A percentile compares a stretch with the other conserved stretches of the same genome.
Conservation (phyloP, 257 asterid genomes). For the Leonotis leonurus region DNA sequence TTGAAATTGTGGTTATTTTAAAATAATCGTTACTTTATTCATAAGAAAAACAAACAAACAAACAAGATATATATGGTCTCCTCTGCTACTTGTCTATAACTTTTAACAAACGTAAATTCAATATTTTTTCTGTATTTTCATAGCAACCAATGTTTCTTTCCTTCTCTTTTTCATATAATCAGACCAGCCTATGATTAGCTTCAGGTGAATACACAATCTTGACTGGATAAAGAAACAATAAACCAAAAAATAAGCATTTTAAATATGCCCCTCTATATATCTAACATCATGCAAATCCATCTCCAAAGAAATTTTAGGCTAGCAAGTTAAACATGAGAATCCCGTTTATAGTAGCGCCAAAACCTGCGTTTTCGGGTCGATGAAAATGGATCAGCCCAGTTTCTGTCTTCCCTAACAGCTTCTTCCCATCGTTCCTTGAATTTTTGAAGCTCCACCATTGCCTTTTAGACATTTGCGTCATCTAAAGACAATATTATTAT, state of each 20-base stretch:
- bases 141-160: not conserved
- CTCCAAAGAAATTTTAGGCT: not conserved
- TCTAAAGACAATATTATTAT: too few species aligned
- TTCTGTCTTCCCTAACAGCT: slow-evolving; percentile 57
- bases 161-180: not conserved
- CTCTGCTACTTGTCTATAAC: too few species aligned
- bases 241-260: not conserved
- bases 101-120: too few species aligned
- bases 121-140: not conserved
- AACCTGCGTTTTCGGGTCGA: slow-evolving; percentile 19
- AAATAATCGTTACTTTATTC: not conserved
- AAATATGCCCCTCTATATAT: not conserved
- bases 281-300: not conserved
- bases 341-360: slow-evolving; percentile 22
- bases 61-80: too few species aligned
- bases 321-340: slow-evolving; percentile 22
- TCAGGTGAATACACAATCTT: not conserved
- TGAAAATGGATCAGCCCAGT: slow-evolving; percentile 72
- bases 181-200: not conserved
- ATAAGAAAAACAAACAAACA: not conserved
- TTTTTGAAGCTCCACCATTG: slow-evolving; percentile 47
- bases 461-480: too few species aligned
- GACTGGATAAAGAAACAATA: not conserved
- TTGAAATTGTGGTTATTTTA: too few species aligned
- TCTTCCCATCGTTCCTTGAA: slow-evolving; percentile 77